Base-by-base conservation (phyloP, 2,329 filamentous ascomycete species). In the Ophiocordyceps camponoti-floridani region DNA sequence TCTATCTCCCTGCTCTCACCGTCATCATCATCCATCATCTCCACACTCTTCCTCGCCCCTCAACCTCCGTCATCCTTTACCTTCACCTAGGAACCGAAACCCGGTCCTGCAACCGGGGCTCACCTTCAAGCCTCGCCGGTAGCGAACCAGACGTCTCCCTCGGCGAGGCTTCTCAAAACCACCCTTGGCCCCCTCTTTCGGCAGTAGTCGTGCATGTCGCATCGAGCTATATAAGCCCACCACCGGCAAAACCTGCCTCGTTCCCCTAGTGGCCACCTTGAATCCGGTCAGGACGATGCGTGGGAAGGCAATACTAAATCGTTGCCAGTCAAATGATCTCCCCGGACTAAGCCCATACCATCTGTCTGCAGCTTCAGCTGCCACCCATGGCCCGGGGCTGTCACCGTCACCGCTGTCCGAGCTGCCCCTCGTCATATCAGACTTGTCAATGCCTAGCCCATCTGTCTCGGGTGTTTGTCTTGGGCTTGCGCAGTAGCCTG, bases 341-440 rank as follows among this genome's bases (percentile, higher is more conserved):
- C 42, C 4, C 7, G 31, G 26, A 37, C 40, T 44, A 33, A 44
- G 16, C 43, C 40, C 14, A 16, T 33, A 26, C 26, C 19, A 40
- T 42, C 31, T 13, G 6, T 16, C 31, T 44, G 40, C 42, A 38
- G n/a, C 13, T 44, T 46, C 42, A 46, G 45, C 45, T 46, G 26
- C n/a, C 4, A 14, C 19, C 41, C 30, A 42, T 41, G 44, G 37
- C 35, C 2, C 37, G 11, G 23, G 23, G 18, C 31, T 12, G 41
- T 42, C 12, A 30, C 40, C 28, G 26, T 38, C 23, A 38, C 35
- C 12, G 42, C 28, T 35, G 28, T 18, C 13, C 30, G 42, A 43
- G 18, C 11, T 35, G 14, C 11, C 5, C 30, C 14, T 16, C 16
- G 4, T 43, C 30, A 6, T n/a, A 30, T 9, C 28, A 30, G 28